These are phyloP conservation scores for Mucor sp. DNA, from an alignment of 371 early-diverging fungal genomes.

Conservation along the genomic window DNA sequence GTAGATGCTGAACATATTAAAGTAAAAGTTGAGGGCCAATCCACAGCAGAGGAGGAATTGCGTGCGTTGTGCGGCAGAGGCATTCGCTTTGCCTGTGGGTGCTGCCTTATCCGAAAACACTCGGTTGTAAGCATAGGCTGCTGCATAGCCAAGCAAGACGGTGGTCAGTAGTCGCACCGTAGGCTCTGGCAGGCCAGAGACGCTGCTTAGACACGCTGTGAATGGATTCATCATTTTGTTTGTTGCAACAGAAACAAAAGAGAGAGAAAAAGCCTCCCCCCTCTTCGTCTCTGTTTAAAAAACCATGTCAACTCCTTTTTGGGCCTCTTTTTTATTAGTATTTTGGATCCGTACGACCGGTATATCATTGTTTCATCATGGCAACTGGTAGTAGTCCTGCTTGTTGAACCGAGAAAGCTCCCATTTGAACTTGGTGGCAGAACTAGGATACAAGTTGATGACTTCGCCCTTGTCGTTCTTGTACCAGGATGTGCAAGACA, in stretches of 20 bases:
- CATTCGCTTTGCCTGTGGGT: conserved; percentile 14
- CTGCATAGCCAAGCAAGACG: conserved; percentile 56
- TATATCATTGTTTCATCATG: background rate
- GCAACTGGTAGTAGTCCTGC: background rate
- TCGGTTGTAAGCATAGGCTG: conserved; percentile 41
- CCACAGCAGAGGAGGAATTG: conserved; percentile 53
- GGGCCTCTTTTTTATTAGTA: background rate
- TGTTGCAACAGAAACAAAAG: background rate
- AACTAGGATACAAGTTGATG: conserved; percentile 2
- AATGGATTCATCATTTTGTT: conserved; percentile 25
- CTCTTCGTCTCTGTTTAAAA: background rate
- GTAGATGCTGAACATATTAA: conserved; percentile 58
- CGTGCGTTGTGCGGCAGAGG: conserved; percentile 50
- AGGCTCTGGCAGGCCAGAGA: conserved; percentile 63
- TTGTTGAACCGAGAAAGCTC: background rate
- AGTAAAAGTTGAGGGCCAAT: conserved; percentile 57
- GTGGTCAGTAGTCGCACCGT: conserved; percentile 58
- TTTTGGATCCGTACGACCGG: background rate
- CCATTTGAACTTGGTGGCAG: conserved; percentile 3
- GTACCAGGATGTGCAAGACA: conserved; percentile 45
- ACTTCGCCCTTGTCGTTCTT: conserved; percentile 32
- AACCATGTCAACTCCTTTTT: background rate
- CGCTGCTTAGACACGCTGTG: conserved; percentile 30
- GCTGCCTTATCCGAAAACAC: conserved; percentile 33
- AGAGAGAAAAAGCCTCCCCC: conserved; percentile 1